Conservation (phyloP, 768 basidiomycete species). For the Russula brevipes region DNA sequence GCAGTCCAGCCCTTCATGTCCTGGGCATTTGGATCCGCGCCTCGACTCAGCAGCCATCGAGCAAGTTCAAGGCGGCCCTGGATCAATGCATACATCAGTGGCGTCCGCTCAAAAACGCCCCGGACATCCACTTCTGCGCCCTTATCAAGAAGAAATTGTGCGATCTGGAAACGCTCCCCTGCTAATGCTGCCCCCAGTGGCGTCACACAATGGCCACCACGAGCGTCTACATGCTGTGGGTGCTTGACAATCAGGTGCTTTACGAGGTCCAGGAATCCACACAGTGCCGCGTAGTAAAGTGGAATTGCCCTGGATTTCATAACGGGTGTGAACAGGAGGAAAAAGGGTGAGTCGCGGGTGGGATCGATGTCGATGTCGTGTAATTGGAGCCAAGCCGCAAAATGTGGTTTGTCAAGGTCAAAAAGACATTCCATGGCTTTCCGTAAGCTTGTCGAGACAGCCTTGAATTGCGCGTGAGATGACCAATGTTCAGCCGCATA, state of each 20-base stretch:
- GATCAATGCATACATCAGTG: too few relatives aligned
- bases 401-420: background rate
- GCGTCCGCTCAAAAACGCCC: too few relatives aligned
- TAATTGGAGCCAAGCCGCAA: background rate
- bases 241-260: background rate
- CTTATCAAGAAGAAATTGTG: background rate
- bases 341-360: too few relatives aligned
- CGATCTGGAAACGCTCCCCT: background rate
- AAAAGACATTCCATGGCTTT: background rate
- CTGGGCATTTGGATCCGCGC: too few relatives aligned
- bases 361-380: background rate
- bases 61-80: too few relatives aligned
- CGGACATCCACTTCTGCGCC: background rate
- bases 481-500: background rate
- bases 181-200: background rate
- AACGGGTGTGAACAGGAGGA: background rate
- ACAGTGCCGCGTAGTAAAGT: background rate
- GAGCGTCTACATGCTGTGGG: background rate
- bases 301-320: background rate
- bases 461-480: background rate
- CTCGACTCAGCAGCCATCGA: too few relatives aligned
- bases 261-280: background rate
- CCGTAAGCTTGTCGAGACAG: background rate
- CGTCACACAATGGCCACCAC: background rate
- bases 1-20: too few relatives aligned